A percentile compares a stretch with the other conserved stretches of the same genome.
These are phyloP conservation scores for Leptoxyphium fumago DNA, from an alignment of 2,329 filamentous ascomycete genomes.

Conservation along the genomic window DNA sequence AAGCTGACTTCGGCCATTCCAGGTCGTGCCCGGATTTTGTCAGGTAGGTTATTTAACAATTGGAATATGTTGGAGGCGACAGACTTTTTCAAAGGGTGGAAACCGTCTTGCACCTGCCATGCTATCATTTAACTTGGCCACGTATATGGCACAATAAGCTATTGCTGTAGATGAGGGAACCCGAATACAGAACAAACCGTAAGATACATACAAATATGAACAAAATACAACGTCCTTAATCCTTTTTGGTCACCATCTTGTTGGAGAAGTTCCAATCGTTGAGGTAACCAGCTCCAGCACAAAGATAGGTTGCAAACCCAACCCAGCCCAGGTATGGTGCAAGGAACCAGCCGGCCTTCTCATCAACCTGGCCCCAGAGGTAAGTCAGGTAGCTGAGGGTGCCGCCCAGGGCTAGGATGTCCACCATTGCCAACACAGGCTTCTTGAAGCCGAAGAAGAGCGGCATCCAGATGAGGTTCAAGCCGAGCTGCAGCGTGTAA, in stretches of 20 bases:
- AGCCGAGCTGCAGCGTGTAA: constrained; percentile 70
- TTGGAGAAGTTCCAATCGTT: constrained; percentile 25
- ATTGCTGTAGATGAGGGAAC: too few relatives aligned
- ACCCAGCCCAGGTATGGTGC: constrained; percentile 78
- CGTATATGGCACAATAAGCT: too few relatives aligned
- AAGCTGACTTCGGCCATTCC: too few relatives aligned
- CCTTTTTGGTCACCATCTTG: constrained; percentile 10
- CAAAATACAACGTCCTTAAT: background rate
- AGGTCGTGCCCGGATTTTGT: too few relatives aligned
- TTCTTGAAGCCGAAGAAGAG: constrained; percentile 72
- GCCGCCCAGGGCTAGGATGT: constrained; percentile 59
- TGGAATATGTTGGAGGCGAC: too few relatives aligned
- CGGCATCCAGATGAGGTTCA: constrained; percentile 85
- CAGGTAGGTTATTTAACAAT: too few relatives aligned
- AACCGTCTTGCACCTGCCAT: too few relatives aligned
- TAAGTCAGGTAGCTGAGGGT: constrained; percentile 60
- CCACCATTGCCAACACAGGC: constrained; percentile 58
- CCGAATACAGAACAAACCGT: too few relatives aligned
- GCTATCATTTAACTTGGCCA: too few relatives aligned
- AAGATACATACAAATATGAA: too few relatives aligned
- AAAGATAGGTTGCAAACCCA: constrained; percentile 75
- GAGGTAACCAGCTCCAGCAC: constrained; percentile 31
- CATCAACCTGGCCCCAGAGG: constrained; percentile 61
- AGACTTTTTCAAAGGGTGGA: too few relatives aligned
- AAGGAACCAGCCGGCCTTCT: constrained; percentile 56